Evolutionary conservation across 1,139 yeast species (phyloP).

Genomic region (Nakaseomyces glabratus): DNA sequence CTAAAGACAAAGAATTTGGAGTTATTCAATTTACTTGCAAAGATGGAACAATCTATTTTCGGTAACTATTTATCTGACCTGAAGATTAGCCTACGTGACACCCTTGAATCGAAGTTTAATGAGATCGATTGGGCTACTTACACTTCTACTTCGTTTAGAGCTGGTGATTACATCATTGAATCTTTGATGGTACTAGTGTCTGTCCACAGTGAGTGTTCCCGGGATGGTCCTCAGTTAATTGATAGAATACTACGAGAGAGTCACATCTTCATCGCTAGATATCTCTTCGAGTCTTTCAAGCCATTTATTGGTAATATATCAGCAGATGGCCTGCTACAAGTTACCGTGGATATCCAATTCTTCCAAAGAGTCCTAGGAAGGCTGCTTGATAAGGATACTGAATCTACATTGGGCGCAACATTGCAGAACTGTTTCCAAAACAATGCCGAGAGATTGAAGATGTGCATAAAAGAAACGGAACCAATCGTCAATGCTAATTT

Average conservation of each 20-base stretch:
- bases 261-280: slow-evolving; percentile 38
- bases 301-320: slow-evolving; percentile 30
- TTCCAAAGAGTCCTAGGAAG: slow-evolving; percentile 29
- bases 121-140: slow-evolving; percentile 40
- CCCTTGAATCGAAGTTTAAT: slow-evolving; percentile 40
- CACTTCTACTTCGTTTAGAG: slow-evolving; percentile 34
- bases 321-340: slow-evolving; percentile 32
- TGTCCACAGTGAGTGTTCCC: slow-evolving; percentile 44
- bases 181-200: slow-evolving; percentile 43
- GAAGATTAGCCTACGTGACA: slow-evolving; percentile 40
- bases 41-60: slow-evolving; percentile 45
- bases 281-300: slow-evolving; percentile 39
- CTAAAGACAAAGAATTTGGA: slow-evolving; percentile 35
- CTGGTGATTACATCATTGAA: slow-evolving; percentile 43
- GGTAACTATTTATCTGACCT: slow-evolving; percentile 44
- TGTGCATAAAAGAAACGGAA: slow-evolving; percentile 26
- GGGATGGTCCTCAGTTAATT: slow-evolving; percentile 40
- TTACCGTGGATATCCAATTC: slow-evolving; percentile 34
- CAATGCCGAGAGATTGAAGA: slow-evolving; percentile 23
- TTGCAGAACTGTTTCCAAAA: slow-evolving; percentile 31
- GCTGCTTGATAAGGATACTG: slow-evolving; percentile 27
- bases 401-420: slow-evolving; percentile 27
- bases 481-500: slow-evolving; percentile 29
- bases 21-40: slow-evolving; percentile 38
- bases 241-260: slow-evolving; percentile 39